A percentile compares a stretch with the other conserved stretches of the same genome.
Evolutionary conservation across 192 early-diverging fungal genomes (phyloP).

Genomic region (Backusella luteola): DNA sequence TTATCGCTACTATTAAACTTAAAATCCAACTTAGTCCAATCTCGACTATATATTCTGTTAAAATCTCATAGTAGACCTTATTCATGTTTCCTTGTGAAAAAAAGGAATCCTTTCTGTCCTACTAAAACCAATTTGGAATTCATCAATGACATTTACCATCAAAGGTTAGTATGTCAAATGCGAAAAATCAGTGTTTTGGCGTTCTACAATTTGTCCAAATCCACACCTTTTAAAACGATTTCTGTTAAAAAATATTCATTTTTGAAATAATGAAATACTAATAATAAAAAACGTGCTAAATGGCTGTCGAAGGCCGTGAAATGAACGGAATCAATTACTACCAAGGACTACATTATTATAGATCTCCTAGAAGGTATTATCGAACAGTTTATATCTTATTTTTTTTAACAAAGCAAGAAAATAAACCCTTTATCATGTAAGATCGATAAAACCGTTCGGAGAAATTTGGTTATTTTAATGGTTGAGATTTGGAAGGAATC

Average conservation of each 20-base stretch:
- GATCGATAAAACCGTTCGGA: neutral
- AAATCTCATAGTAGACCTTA: neutral
- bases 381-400: neutral
- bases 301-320: neutral
- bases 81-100: neutral
- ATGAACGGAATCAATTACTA: neutral
- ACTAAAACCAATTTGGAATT: neutral
- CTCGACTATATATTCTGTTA: neutral
- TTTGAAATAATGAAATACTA: neutral
- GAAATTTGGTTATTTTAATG: neutral
- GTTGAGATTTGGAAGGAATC: neutral
- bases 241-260: neutral
- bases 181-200: neutral
- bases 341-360: neutral
- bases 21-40: neutral
- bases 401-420: neutral
- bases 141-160: too few relatives aligned
- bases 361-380: neutral
- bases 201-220: neutral
- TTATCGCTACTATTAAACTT: neutral
- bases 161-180: too few relatives aligned
- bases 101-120: neutral
- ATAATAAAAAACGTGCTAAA: neutral
- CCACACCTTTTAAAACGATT: neutral
- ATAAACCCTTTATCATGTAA: too few relatives aligned